Base-by-base conservation (phyloP, 768 basidiomycete genomes). In the Lentinula edodes region DNA sequence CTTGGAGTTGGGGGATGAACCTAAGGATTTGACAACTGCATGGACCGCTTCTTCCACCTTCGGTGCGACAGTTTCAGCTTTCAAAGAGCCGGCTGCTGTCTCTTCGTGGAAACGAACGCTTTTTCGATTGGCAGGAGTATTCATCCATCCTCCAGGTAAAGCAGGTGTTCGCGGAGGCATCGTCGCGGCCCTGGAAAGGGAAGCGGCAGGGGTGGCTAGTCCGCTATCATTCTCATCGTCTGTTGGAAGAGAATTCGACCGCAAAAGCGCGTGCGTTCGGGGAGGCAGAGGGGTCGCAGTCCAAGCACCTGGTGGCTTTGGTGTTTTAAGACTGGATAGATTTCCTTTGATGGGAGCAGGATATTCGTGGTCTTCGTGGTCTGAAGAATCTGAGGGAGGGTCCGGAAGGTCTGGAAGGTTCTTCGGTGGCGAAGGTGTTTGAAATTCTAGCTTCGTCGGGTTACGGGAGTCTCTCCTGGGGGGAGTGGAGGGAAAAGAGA, bases 61-160 rank as follows among this genome's bases (percentile, higher is more conserved):
- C 18, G 8, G n/a, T 1, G 53, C 18, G 15, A 28, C 23, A 59
- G 9, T 16, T 13, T 59, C 34, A 16, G 51, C 35, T 12, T 16
- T 34, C 1, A 48, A 68, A 64, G 34, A 9, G 1, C n/a, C 12
- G 16, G 28, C 12, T 48, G 61, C n/a, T 3, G 28, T 28, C 28
- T 62, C 60, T n/a, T 50, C 57, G 5, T 53, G 65, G 66, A 92
- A 92, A 45, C 90, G 85, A 58, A 93, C 90, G 62, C 83, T 85
- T 69, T 84, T 89, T 66, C 80, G 76, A 42, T 41, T 56, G 18
- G 73, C 78, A 2, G 89, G 87, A 13, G 89, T 89, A 2, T 74
- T 71, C 51, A 80, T 63, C 86, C 88, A 90, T 43, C 79, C 87
- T 42, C 89, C 89, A 18, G 89, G 88, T 2, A 81, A 82, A n/a